These are phyloP conservation scores for Petunia axillaris DNA, from an alignment of 257 asterid species.

Conservation along the genomic window DNA sequence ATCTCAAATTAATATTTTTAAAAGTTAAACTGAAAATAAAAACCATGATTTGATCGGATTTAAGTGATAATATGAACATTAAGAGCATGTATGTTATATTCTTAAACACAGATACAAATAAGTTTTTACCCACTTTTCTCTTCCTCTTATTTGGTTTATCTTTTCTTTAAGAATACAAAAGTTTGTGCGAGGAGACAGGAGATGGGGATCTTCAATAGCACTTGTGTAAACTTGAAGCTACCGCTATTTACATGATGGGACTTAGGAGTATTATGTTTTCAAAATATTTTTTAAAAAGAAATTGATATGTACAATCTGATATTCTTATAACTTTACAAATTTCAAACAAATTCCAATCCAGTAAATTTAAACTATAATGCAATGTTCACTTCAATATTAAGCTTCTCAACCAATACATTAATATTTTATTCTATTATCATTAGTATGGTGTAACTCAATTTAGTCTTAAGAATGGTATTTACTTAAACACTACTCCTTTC, in stretches of 20 bases:
- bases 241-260: background rate
- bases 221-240: slow-evolving; percentile 22
- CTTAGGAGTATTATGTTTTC: no score
- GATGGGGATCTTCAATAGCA: slow-evolving; percentile 23
- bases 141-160: no score
- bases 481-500: background rate
- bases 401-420: background rate
- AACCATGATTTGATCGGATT: no score
- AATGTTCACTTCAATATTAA: background rate
- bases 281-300: no score
- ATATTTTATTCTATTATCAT: background rate
- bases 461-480: background rate
- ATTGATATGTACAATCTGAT: background rate
- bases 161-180: background rate
- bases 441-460: background rate
- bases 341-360: no score
- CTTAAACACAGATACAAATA: no score
- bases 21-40: no score
- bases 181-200: background rate
- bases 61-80: no score
- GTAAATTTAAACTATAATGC: no score
- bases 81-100: no score
- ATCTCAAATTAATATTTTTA: no score
- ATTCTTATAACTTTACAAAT: background rate
- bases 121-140: no score